Evolutionary conservation across 2,329 filamentous ascomycete species (phyloP), one percentile per base, ranked within the genome.

Genomic region (Cercospora brassicicola): DNA sequence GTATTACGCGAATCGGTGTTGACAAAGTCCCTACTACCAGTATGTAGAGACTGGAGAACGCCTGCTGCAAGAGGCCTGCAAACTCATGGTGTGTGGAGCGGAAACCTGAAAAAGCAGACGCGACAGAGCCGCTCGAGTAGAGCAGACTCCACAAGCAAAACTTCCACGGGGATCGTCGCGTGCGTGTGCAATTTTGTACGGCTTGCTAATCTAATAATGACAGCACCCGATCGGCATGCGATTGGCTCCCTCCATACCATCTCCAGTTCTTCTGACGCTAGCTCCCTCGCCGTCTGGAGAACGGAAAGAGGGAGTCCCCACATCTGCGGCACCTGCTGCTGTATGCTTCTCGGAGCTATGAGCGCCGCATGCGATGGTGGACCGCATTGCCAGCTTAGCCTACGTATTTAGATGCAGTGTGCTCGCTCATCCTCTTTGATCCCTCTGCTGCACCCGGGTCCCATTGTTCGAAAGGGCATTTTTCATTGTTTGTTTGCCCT

Each of bases 231-330:
- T 59, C 60, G 39, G 20, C 28, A 48, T 59, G 56, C 66, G 39
- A 73, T 74, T 74, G 69, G 71, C 65, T 62, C 64, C 55, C 65
- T 63, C 62, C 68, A 62, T 48, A 65, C 51, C 62, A 55, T 65
- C 45, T 62, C 56, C 51, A 62, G 33, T 59, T 55, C 23, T 63
- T 61, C 23, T 61, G 39, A 28, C 36, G 36, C 59, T 66, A 62
- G 64, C 62, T 65, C 33, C 9, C 33, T 48, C 53, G 51, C 55
- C 0, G 31, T 67, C 59, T 67, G 65, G 65, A 59, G 65, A 63
- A 67, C 65, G 65, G 65, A 28, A 67, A 57, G 36, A 57, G 13
- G 39, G 62, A 62, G 42, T 67, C 66, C 62, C 66, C 66, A 68
- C 66, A 57, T 9, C 20, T 20, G 20, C 48, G 48, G 48, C 48